Evolutionary conservation across 352 stramenopile species (phyloP).

Genomic region (Pythium inflatum): DNA sequence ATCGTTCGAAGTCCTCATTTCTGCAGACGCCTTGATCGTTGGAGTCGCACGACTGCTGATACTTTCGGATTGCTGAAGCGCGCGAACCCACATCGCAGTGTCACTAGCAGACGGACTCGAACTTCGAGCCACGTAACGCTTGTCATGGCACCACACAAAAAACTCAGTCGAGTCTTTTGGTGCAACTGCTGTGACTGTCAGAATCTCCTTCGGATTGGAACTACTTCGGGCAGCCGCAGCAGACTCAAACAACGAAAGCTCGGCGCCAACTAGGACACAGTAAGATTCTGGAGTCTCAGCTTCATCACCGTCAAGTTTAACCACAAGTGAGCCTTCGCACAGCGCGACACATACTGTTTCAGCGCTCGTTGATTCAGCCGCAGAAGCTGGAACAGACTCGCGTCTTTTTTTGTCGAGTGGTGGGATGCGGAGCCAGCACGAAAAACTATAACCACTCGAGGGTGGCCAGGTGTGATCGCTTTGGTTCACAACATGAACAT

Average conservation of each 20-base stretch:
- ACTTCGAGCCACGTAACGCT: constrained; percentile 37
- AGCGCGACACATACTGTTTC: constrained; percentile 41
- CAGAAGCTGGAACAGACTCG: neutral
- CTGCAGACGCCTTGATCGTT: constrained; percentile 33
- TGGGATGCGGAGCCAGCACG: constrained; percentile 74
- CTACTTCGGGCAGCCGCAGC: constrained; percentile 35
- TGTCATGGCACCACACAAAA: constrained; percentile 52
- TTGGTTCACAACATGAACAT: constrained; percentile 69
- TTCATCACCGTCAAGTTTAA: constrained; percentile 50
- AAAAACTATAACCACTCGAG: constrained; percentile 75
- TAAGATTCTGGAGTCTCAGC: constrained; percentile 44
- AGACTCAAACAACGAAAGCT: constrained; percentile 61
- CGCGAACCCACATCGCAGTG: constrained; percentile 64
- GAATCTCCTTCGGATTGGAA: constrained; percentile 36
- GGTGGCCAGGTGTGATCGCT: constrained; percentile 68
- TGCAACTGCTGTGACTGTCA: constrained; percentile 51
- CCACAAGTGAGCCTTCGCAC: constrained; percentile 58
- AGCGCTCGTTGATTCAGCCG: neutral
- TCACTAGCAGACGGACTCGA: constrained; percentile 28
- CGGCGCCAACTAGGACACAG: constrained; percentile 62
- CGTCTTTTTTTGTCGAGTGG: constrained; percentile 9
- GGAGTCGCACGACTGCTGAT: constrained; percentile 37
- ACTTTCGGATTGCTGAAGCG: constrained; percentile 54
- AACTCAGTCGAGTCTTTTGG: constrained; percentile 44
- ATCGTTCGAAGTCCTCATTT: constrained; percentile 25